phyloP scores from a whole-genome alignment of 1,284 basidiomycete species.

The Somion occarium region DNA sequence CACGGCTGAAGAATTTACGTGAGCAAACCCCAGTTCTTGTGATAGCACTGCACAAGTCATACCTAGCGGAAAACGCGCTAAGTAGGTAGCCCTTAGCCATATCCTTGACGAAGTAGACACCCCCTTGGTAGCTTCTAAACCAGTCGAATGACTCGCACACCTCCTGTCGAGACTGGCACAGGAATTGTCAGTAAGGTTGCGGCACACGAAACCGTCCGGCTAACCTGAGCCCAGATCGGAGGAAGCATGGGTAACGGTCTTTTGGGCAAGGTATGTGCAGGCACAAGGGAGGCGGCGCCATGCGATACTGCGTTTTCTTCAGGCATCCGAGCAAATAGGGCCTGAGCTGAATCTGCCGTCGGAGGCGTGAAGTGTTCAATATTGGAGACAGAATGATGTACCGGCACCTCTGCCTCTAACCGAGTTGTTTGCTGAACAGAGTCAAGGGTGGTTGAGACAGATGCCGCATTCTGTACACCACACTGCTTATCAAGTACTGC shows the following conservation, averaged over 20 bases:
- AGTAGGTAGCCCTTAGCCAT: conserved; percentile 69
- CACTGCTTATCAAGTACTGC: neutral
- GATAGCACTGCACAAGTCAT: too few relatives aligned
- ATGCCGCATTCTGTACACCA: too few relatives aligned
- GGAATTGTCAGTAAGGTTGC: neutral
- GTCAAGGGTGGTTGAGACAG: neutral
- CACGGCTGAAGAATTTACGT: conserved; percentile 46
- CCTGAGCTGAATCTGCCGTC: neutral
- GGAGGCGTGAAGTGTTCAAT: too few relatives aligned
- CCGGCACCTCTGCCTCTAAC: too few relatives aligned
- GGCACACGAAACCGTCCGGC: neutral
- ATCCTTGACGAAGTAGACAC: conserved; percentile 63
- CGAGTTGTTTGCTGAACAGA: neutral
- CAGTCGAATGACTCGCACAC: conserved; percentile 71
- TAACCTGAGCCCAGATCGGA: conserved; percentile 35
- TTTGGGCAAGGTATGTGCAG: conserved; percentile 7
- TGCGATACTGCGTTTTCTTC: neutral
- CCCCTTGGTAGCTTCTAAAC: conserved; percentile 74
- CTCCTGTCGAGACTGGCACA: conserved; percentile 76
- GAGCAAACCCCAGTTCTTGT: neutral
- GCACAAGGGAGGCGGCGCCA: too few relatives aligned
- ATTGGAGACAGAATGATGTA: too few relatives aligned
- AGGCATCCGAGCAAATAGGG: neutral
- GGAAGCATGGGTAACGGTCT: conserved; percentile 17
- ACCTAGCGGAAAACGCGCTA: conserved; percentile 64